A percentile compares a stretch with the other conserved stretches of the same genome.
phyloP scores from a whole-genome alignment of 257 asterid species.

The Lavandula angustifolia region DNA sequence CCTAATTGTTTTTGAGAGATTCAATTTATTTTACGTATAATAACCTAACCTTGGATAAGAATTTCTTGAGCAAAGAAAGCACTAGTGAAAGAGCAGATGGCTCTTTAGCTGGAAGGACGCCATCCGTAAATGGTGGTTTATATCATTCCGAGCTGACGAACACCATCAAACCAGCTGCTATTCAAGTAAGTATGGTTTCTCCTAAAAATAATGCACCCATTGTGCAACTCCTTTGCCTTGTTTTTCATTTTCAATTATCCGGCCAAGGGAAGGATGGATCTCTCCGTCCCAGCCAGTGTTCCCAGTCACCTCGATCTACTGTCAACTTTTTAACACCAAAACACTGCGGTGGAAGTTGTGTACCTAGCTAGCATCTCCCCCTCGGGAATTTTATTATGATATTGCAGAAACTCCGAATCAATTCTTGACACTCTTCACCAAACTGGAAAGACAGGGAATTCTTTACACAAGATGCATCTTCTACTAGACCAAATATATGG shows the following conservation, averaged over 20 bases:
- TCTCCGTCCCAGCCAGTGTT: constrained; percentile 44
- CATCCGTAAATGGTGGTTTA: constrained; percentile 35
- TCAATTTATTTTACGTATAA: no score
- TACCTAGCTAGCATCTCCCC: constrained; percentile 43
- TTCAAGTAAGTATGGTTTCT: constrained; percentile 45
- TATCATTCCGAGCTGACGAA: constrained; percentile 42
- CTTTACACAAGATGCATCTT: no score
- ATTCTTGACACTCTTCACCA: constrained; percentile 37
- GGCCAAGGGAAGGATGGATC: constrained; percentile 51
- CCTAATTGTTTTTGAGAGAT: no score
- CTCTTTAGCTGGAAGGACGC: constrained; percentile 32
- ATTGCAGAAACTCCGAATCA: constrained; percentile 36
- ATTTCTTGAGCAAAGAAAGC: constrained; percentile 41
- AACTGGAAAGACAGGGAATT: constrained; percentile 27
- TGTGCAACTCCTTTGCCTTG: constrained; percentile 15
- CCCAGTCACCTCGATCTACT: constrained; percentile 53
- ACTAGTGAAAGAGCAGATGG: constrained; percentile 34
- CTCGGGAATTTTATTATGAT: constrained; percentile 37
- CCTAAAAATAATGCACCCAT: constrained; percentile 2
- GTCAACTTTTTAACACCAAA: constrained; percentile 33
- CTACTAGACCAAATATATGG: no score
- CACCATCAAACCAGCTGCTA: constrained; percentile 58
- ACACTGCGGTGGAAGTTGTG: constrained; percentile 37
- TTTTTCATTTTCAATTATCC: constrained; percentile 22
- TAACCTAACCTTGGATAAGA: constrained; percentile 38